These are phyloP conservation scores for Pichia cactophila DNA, from an alignment of 1,139 yeast species.

Conservation along the genomic window DNA sequence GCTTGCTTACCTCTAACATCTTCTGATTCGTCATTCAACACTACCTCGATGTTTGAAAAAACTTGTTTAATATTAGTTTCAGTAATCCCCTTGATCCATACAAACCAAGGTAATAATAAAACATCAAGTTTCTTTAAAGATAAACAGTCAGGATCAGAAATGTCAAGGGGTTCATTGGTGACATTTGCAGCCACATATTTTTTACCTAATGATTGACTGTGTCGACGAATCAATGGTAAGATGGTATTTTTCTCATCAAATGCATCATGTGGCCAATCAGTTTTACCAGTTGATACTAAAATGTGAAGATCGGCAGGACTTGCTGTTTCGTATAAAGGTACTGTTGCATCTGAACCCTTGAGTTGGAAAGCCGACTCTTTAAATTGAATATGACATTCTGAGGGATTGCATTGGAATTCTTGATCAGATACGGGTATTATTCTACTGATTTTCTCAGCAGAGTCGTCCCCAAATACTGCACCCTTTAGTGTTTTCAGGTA, in stretches of 20 bases:
- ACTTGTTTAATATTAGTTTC: conserved; percentile 38
- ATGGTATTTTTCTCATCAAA: conserved; percentile 38
- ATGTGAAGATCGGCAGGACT: conserved; percentile 64
- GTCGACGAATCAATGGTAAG: conserved; percentile 26
- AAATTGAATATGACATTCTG: conserved; percentile 41
- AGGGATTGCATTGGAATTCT: conserved; percentile 36
- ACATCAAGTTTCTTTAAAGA: conserved; percentile 42
- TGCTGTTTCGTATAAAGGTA: conserved; percentile 63
- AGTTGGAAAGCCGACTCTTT: conserved; percentile 49
- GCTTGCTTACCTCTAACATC: conserved; percentile 10
- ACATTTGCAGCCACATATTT: conserved; percentile 21
- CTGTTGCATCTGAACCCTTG: conserved; percentile 33
- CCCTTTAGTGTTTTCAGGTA: conserved; percentile 7
- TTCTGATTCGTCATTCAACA: conserved; percentile 22
- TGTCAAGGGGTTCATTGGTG: conserved; percentile 10
- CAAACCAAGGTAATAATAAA: conserved; percentile 67
- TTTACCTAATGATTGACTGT: conserved; percentile 26
- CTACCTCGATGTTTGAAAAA: conserved; percentile 40
- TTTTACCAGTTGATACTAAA: conserved; percentile 71
- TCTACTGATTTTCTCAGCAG: conserved; percentile 14
- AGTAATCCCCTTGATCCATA: conserved; percentile 55
- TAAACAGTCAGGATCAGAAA: conserved; percentile 10
- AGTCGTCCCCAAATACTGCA: conserved; percentile 5
- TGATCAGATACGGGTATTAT: conserved; percentile 28
- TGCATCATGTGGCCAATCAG: conserved; percentile 82